Base-by-base conservation (phyloP, 139 green algal genomes). In the Coccomyxa sp. region DNA sequence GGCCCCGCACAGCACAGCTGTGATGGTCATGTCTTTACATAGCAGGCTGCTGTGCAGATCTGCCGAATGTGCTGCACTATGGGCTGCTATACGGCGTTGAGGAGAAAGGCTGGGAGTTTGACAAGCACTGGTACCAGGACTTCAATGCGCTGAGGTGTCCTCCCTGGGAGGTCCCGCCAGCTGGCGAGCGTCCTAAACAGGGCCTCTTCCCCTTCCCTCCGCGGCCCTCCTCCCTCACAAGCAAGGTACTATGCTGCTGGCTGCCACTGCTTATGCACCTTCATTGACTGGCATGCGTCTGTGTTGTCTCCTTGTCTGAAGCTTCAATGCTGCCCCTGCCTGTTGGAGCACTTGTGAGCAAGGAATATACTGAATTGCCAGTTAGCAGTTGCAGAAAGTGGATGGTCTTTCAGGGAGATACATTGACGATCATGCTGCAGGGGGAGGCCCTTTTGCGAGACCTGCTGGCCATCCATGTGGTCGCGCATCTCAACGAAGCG, bases 41-140 rank as follows among this genome's bases (percentile, higher is more conserved):
- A n/a, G n/a, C n/a, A n/a, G n/a, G n/a, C n/a, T n/a, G n/a, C n/a
- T 18, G 50, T 79, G 76, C 77, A 82, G 85, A 76, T 29, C 50
- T 70, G 9, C 92, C 92, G 14, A 91, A 90, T 64, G 84, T 97
- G 58, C 86, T 97, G 78, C 94, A 98, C 86, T 98, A 98, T 75
- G 94, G 93, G 14, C 83, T 98, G 77, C 70, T 82, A n/a, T 90
- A 64, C 40, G 68, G 76, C 12, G 44, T 91, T 34, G 78, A 71
- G 1, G 77, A 74, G 58, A 85, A 70, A 6, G 74, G 84, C 27
- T 92, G 87, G 37, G 40, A 55, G 0, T 94, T 91, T 72, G 92
- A 97, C 88, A 97, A 97, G 76, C 81, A 84, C 55, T 81, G 81
- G 81, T 74, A 81, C 70, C 75, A 84, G 35, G 38, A 71, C 54